Percentiles rank a stretch among this genome's conserved stretches.
Conservation (phyloP, 192 early-diverging fungal genomes). For the Spizellomyces punctatus region DNA sequence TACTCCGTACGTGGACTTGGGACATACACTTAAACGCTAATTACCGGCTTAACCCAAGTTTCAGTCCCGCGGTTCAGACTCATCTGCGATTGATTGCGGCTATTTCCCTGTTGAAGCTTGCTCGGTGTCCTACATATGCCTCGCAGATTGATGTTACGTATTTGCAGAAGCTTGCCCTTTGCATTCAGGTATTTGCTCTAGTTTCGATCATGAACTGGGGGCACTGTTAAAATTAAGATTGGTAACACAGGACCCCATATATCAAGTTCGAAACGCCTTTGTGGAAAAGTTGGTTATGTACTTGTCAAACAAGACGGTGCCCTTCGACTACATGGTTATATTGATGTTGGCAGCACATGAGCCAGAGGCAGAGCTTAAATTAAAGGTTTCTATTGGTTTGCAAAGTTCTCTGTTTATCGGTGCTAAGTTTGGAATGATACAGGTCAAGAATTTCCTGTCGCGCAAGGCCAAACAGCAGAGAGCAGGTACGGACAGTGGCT, state of each 20-base stretch:
- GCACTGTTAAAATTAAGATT: not conserved
- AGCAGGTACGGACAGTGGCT: constrained; percentile 1
- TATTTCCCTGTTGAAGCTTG: constrained; percentile 64
- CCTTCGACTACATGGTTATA: constrained; percentile 68
- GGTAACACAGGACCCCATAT: constrained; percentile 69
- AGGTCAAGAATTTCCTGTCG: constrained; percentile 53
- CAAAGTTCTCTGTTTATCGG: no score
- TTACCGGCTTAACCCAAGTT: constrained; percentile 21
- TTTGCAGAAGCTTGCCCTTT: constrained; percentile 61
- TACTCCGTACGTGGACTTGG: constrained; percentile 37
- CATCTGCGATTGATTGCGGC: constrained; percentile 73
- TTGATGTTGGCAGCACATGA: constrained; percentile 86
- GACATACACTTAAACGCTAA: not conserved
- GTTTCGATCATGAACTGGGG: not conserved
- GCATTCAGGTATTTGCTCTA: constrained; percentile 51
- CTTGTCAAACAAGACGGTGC: constrained; percentile 61
- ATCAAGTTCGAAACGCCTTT: constrained; percentile 75
- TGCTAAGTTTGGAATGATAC: no score
- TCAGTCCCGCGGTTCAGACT: constrained; percentile 46
- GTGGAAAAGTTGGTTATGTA: constrained; percentile 72
- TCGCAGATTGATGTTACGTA: constrained; percentile 56
- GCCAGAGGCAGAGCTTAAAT: constrained; percentile 69
- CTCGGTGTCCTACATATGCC: constrained; percentile 49
- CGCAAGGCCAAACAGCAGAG: constrained; percentile 34
- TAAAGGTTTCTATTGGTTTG: constrained; percentile 29